Base-by-base conservation (phyloP, 2,329 filamentous ascomycete genomes). In the Juglanconis oblonga region DNA sequence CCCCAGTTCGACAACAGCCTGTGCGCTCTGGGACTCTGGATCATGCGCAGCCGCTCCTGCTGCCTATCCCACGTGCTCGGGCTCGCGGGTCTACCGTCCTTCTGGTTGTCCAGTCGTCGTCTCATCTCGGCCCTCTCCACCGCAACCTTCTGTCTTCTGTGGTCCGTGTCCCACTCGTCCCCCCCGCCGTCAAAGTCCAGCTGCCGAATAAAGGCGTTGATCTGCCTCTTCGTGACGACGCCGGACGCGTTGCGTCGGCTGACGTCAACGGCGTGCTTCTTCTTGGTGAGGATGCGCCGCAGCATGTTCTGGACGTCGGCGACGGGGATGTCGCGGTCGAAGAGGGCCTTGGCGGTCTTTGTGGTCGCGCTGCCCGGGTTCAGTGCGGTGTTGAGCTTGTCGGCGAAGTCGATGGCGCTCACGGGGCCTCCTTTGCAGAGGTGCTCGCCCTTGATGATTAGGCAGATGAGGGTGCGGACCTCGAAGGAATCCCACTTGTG, bases 391-490 rank as follows among this genome's bases (percentile, higher is more conserved):
- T 62, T 62, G 49, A 62, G 60, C 49, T 53, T 56, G 35, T 52
- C 52, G 17, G 60, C 50, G 9, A 62, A 52, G 52, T 62, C 35
- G 29, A 59, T 45, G 10, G 57, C 52, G 7, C 55, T 14, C 42
- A 59, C 42, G 4, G 52, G 57, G 8, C 59, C 60, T 3, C 42
- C 38, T 29, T 49, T 40, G 9, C 9, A 10, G 14, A 11, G 45
- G 47, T 62, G 60, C 48, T 59, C 57, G 36, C 57, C 48, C 32
- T 59, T 62, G 52, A 62, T 59, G 57, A 62, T 51, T 29, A 62
- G 52, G 57, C 60, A 62, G 17, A 62, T 35, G 47, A 62, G 49
- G 8, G 49, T 53, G 14, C 60, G 60, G 11, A 62, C 54, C n/a
- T 62, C 60, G 44, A 62, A 62, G 36, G 51, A 45, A 36, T 52